These are phyloP conservation scores for Cryptosporidium viatorum DNA, from an alignment of 169 alveolate genomes.

Conservation along the genomic window DNA sequence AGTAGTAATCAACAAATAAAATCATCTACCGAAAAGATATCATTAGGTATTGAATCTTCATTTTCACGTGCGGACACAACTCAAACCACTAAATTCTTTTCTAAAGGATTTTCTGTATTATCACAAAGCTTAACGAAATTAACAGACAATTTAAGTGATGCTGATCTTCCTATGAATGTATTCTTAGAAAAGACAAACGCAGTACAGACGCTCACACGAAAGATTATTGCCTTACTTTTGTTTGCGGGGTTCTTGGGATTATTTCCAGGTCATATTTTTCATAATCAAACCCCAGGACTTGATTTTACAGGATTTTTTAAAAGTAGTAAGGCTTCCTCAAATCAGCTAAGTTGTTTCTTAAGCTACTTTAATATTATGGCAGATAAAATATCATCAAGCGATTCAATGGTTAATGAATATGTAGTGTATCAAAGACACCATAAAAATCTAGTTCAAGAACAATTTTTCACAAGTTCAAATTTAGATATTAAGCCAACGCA, in stretches of 20 bases:
- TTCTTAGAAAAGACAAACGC: slow-evolving; percentile 5
- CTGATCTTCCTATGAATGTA: neutral
- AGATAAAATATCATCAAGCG: neutral
- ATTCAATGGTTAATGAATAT: neutral
- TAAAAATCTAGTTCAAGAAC: neutral
- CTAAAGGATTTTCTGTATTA: neutral
- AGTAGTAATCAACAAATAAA: neutral
- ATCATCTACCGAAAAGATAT: neutral
- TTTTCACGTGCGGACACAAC: neutral
- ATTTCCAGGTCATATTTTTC: neutral
- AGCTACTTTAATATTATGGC: slow-evolving; percentile 14
- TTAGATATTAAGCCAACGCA: neutral
- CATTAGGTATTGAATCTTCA: neutral
- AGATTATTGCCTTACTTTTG: neutral
- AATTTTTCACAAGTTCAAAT: neutral
- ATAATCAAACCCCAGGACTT: neutral
- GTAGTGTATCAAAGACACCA: slow-evolving; percentile 40
- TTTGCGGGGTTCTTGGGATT: slow-evolving; percentile 45
- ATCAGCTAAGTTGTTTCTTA: slow-evolving; percentile 5
- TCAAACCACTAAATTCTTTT: neutral
- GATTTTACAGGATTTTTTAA: neutral
- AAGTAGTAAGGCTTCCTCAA: neutral
- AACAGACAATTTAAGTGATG: neutral
- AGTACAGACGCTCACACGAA: neutral
- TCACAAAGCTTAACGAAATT: neutral